These are phyloP conservation scores for Populus euphratica DNA, from an alignment of 345 rosid genomes.

Conservation along the genomic window DNA sequence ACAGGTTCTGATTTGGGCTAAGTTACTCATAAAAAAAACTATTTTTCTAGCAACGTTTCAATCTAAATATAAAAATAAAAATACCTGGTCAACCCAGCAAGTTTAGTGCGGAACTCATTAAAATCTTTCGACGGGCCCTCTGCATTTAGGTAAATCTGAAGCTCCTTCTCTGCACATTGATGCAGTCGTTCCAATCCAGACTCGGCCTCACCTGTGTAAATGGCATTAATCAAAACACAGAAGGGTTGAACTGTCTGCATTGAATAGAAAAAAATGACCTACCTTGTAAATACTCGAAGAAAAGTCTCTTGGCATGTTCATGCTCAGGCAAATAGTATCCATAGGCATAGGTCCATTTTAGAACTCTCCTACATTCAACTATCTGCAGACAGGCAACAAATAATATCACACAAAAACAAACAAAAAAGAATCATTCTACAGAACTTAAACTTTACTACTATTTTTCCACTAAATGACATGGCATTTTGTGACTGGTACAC, in stretches of 20 bases:
- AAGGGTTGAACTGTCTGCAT: background rate
- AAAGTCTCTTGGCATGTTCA: constrained; percentile 68
- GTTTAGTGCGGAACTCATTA: constrained; percentile 79
- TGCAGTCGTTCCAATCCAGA: constrained; percentile 86
- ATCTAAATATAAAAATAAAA: background rate
- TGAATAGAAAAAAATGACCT: constrained; percentile 7
- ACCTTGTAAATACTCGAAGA: constrained; percentile 90
- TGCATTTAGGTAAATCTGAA: constrained; percentile 46
- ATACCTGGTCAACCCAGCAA: constrained; percentile 82
- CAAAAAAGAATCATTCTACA: background rate
- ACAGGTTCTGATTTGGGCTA: background rate
- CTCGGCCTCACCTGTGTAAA: constrained; percentile 71
- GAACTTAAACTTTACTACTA: background rate
- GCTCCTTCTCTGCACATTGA: constrained; percentile 88
- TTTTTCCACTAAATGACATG: background rate
- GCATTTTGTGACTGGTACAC: background rate
- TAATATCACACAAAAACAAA: too few relatives aligned
- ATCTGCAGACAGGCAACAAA: constrained; percentile 40
- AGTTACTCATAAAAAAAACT: background rate
- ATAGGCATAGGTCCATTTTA: constrained; percentile 87
- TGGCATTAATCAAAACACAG: constrained; percentile 7
- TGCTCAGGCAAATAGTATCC: constrained; percentile 75
- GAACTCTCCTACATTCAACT: constrained; percentile 81
- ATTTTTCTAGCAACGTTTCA: background rate
- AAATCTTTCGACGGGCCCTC: constrained; percentile 68